A percentile compares a stretch with the other conserved stretches of the same genome.
Evolutionary conservation across 2,329 filamentous ascomycete species (phyloP).

Genomic region (Microdochium bolleyi): DNA sequence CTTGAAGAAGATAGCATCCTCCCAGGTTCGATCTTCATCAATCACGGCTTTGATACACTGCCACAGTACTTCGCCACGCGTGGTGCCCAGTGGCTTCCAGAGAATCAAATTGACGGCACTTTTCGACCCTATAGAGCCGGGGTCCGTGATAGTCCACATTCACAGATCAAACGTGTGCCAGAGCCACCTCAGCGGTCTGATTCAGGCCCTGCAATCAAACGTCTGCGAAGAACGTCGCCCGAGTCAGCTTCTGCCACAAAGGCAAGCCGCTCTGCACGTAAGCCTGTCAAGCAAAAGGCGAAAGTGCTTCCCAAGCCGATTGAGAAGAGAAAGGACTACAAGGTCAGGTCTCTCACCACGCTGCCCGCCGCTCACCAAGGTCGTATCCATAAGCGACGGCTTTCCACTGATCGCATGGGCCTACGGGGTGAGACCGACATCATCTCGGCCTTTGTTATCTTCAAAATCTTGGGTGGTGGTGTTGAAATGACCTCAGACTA

Average conservation of each 20-base stretch:
- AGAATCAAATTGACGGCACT: not conserved
- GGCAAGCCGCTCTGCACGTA: conserved; percentile 12
- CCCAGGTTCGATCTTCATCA: not conserved
- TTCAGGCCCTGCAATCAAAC: not conserved
- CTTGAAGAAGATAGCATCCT: not conserved
- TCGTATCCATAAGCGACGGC: conserved; percentile 22
- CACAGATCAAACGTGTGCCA: not conserved
- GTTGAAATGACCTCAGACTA: conserved; percentile 52
- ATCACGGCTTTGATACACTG: not conserved
- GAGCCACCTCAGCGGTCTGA: not conserved
- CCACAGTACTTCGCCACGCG: not conserved
- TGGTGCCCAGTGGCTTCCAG: not conserved
- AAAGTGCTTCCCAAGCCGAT: conserved; percentile 4
- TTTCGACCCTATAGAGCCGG: not conserved
- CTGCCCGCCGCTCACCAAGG: conserved; percentile 18
- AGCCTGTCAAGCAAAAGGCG: conserved; percentile 2
- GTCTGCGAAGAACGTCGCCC: not conserved
- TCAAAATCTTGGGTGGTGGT: conserved; percentile 52
- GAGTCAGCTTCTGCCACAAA: not conserved
- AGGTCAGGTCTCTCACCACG: conserved; percentile 15
- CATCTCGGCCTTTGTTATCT: conserved; percentile 48
- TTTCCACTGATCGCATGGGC: conserved; percentile 20
- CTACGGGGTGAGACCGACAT: conserved; percentile 37
- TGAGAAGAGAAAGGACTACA: conserved; percentile 15
- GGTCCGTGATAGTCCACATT: not conserved